Percentiles rank a stretch among this genome's conserved stretches.
Conservation (phyloP, 2,329 filamentous ascomycete genomes). For the Pseudocercospora fuligena region DNA sequence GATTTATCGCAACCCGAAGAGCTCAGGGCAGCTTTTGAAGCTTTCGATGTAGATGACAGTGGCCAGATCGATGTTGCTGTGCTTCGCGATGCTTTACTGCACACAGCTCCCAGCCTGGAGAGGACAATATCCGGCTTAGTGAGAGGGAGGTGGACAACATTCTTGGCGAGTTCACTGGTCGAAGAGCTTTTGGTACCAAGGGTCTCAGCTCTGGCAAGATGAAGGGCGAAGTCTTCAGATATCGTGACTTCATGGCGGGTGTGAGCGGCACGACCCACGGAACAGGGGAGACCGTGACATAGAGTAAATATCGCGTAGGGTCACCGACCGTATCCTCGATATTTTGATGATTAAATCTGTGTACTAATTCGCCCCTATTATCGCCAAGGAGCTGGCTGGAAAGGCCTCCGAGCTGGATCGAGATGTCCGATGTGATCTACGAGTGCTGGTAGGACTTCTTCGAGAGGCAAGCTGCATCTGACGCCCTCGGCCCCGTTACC, state of each 20-base stretch:
- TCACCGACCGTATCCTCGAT: not conserved
- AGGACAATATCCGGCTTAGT: slow-evolving; percentile 60
- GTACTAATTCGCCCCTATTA: not conserved
- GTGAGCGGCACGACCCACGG: slow-evolving; percentile 41
- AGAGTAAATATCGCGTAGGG: not conserved
- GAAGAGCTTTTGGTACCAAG: slow-evolving; percentile 76
- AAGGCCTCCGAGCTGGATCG: not conserved
- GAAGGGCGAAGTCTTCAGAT: slow-evolving; percentile 86
- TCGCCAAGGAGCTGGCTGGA: slow-evolving; percentile 9
- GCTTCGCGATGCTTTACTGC: slow-evolving; percentile 78
- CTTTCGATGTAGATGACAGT: slow-evolving; percentile 94
- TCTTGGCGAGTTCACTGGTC: slow-evolving; percentile 82
- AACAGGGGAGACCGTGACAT: slow-evolving; percentile 23
- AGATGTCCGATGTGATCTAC: slow-evolving; percentile 34
- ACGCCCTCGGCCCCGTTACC: slow-evolving; percentile 45
- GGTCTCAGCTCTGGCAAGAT: slow-evolving; percentile 51
- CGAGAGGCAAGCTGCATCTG: slow-evolving; percentile 47
- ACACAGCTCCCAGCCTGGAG: slow-evolving; percentile 80
- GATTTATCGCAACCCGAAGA: slow-evolving; percentile 78
- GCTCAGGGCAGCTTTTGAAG: slow-evolving; percentile 85
- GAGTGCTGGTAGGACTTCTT: slow-evolving; percentile 45
- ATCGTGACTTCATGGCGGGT: slow-evolving; percentile 81
- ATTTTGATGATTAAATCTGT: not conserved
- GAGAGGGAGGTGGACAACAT: slow-evolving; percentile 82
- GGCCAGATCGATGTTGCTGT: slow-evolving; percentile 87